Conservation (phyloP, 2,329 filamentous ascomycete species). For the Trichoderma endophyticum region DNA sequence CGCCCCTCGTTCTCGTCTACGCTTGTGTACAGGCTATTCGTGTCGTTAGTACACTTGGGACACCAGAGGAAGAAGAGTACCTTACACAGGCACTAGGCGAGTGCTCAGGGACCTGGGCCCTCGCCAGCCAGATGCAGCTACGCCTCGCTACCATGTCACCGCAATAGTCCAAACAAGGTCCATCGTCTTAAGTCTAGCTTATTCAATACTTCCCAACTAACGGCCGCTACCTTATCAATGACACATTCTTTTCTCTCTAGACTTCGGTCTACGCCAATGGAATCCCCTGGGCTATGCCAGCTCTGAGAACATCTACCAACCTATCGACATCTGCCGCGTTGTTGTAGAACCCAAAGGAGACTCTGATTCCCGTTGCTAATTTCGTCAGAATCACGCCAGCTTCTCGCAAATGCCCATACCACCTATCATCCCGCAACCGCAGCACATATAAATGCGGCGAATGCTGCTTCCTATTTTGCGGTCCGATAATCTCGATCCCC, state of each 20-base stretch:
- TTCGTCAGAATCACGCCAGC: not conserved
- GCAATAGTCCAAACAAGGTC: not conserved
- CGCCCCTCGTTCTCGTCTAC: not conserved
- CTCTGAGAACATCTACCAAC: not conserved
- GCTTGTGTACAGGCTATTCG: not conserved
- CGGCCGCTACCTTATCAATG: not conserved
- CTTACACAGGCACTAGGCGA: not conserved
- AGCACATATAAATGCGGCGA: not conserved
- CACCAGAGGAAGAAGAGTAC: not conserved
- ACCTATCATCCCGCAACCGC: not conserved
- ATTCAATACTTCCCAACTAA: not conserved
- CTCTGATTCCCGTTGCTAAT: not conserved
- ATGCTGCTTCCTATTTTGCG: not conserved
- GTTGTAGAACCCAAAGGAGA: not conserved
- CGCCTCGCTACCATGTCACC: not conserved
- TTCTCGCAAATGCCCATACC: not conserved
- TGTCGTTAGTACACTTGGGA: not conserved
- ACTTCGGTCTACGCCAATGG: not conserved
- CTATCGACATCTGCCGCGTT: not conserved
- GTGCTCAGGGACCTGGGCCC: not conserved
- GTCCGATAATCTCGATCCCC: not conserved
- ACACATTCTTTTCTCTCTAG: not conserved
- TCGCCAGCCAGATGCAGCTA: not conserved
- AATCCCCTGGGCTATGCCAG: not conserved
- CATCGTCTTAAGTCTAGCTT: not conserved